These are phyloP conservation scores for Lasiosphaeris hirsuta DNA, from an alignment of 495 filamentous ascomycete species.

Conservation along the genomic window DNA sequence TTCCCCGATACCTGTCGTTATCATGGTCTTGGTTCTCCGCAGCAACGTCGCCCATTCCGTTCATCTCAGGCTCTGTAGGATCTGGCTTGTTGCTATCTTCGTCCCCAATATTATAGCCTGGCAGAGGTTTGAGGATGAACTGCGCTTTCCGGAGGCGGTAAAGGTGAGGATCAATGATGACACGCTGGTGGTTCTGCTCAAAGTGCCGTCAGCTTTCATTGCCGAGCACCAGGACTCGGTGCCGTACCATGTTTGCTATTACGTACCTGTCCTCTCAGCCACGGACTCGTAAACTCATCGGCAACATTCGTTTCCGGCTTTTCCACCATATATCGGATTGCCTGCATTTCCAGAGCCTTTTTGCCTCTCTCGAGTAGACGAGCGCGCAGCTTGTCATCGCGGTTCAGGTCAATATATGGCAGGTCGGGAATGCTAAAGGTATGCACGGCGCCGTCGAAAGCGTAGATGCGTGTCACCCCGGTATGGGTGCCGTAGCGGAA, in stretches of 20 bases:
- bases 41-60: too few relatives aligned
- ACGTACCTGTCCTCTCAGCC: constrained; percentile 7
- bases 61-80: too few relatives aligned
- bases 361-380: constrained; percentile 5
- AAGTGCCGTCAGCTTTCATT: too few relatives aligned
- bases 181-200: constrained; percentile 9
- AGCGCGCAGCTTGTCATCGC: background rate
- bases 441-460: constrained; percentile 2
- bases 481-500: constrained; percentile 5
- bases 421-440: background rate
- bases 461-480: background rate
- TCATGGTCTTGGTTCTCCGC: too few relatives aligned
- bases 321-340: constrained; percentile 7
- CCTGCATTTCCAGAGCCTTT: constrained; percentile 8
- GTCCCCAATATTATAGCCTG: constrained; percentile 5
- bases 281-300: too few relatives aligned
- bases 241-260: background rate
- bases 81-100: too few relatives aligned
- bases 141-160: background rate
- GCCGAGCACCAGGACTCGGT: background rate
- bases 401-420: background rate
- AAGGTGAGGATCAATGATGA: constrained; percentile 11
- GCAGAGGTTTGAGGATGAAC: background rate
- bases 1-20: too few relatives aligned
- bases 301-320: background rate